Evolutionary conservation across 2,329 filamentous ascomycete species (phyloP).

Genomic region (Harringtonia lauricola): DNA sequence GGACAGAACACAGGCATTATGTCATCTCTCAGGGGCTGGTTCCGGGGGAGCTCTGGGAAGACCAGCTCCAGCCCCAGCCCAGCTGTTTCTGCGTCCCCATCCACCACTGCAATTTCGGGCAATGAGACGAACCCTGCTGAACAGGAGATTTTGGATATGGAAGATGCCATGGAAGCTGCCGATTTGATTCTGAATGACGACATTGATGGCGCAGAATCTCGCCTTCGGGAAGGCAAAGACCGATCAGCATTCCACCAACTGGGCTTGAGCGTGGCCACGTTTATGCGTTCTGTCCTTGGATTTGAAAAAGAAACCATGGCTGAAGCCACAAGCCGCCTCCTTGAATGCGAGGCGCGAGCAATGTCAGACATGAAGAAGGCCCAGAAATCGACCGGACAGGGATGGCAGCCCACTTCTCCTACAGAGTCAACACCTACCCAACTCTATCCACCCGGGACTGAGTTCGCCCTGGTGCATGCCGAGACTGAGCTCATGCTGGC

Average conservation of each 20-base stretch:
- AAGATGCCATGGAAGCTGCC: conserved; percentile 52
- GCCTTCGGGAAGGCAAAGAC: conserved; percentile 59
- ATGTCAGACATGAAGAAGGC: conserved; percentile 67
- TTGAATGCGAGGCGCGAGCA: conserved; percentile 65
- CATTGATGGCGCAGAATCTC: conserved; percentile 69
- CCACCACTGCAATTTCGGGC: conserved; percentile 5
- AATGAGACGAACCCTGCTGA: conserved; percentile 17
- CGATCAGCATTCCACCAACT: conserved; percentile 83
- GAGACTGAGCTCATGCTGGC: conserved; percentile 84
- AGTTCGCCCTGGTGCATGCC: conserved; percentile 75
- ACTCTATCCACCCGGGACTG: conserved; percentile 72
- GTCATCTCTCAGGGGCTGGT: conserved; percentile 35
- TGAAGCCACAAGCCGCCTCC: conserved; percentile 62
- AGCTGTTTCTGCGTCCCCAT: conserved; percentile 17
- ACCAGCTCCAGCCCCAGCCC: conserved; percentile 21
- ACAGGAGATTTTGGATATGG: conserved; percentile 41
- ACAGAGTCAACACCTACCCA: conserved; percentile 21
- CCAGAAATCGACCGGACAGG: conserved; percentile 39
- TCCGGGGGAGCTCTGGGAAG: conserved; percentile 30
- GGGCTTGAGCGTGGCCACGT: conserved; percentile 69
- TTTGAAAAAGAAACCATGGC: conserved; percentile 89
- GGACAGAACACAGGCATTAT: not conserved
- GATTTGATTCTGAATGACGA: conserved; percentile 80
- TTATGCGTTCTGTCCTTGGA: conserved; percentile 76
- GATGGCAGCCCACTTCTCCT: not conserved